phyloP scores from a whole-genome alignment of 345 rosid genomes.

The Citrus trifoliata region DNA sequence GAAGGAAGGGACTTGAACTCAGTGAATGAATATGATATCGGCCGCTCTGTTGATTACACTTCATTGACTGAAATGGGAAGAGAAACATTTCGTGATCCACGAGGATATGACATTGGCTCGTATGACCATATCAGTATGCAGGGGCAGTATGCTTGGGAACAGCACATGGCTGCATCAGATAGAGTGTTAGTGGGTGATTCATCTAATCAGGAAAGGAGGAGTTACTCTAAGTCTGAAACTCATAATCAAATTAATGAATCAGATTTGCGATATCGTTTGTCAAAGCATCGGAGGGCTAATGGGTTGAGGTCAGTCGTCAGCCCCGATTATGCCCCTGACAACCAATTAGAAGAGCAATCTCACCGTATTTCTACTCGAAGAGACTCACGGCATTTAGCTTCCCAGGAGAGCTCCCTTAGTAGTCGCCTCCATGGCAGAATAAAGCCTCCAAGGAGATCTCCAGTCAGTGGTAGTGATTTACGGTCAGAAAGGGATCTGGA shows the following conservation, averaged over 20 bases:
- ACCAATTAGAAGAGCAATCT: slow-evolving; percentile 40
- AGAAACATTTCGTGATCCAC: slow-evolving; percentile 42
- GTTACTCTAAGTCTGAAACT: slow-evolving; percentile 39
- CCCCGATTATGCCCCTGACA: slow-evolving; percentile 45
- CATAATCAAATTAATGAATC: slow-evolving; percentile 47
- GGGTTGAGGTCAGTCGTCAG: slow-evolving; percentile 68
- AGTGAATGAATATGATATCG: slow-evolving; percentile 53
- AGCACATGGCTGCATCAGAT: slow-evolving; percentile 50
- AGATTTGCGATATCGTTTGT: slow-evolving; percentile 70
- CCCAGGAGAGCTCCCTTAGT: slow-evolving; percentile 45
- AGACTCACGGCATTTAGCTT: slow-evolving; percentile 29
- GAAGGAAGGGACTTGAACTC: slow-evolving; percentile 54
- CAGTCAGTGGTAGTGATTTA: slow-evolving; percentile 31
- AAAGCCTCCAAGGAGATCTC: slow-evolving; percentile 62
- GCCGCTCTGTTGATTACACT: slow-evolving; percentile 41
- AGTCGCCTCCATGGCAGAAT: slow-evolving; percentile 80
- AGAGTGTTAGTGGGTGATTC: slow-evolving; percentile 34
- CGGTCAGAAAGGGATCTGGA: slow-evolving; percentile 48
- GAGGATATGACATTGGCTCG: slow-evolving; percentile 33
- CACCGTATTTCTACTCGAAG: slow-evolving; percentile 42
- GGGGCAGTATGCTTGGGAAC: slow-evolving; percentile 61
- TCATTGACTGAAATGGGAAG: slow-evolving; percentile 40
- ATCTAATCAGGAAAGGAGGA: slow-evolving; percentile 51
- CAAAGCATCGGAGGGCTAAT: slow-evolving; percentile 59
- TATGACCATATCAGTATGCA: slow-evolving; percentile 40